A percentile compares a stretch with the other conserved stretches of the same genome.
phyloP scores from a whole-genome alignment of 1,284 basidiomycete genomes.

The Pseudozyma sp. region DNA sequence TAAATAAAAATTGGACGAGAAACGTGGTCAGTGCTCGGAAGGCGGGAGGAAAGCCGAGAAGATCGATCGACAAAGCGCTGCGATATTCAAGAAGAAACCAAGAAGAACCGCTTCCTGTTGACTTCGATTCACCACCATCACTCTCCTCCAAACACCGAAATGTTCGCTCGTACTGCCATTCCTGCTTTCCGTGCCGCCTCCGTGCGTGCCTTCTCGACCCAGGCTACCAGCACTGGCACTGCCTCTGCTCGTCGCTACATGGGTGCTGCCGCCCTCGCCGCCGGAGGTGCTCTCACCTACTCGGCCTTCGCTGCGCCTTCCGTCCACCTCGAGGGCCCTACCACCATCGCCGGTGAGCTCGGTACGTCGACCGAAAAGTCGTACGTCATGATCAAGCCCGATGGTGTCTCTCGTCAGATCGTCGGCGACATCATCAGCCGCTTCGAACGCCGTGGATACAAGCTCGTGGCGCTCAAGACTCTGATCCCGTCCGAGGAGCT shows the following conservation, averaged over 20 bases:
- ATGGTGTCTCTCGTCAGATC: constrained; percentile 62
- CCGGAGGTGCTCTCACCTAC: constrained; percentile 49
- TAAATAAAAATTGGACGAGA: neutral
- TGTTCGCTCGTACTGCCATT: constrained; percentile 50
- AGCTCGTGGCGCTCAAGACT: constrained; percentile 36
- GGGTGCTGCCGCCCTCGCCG: constrained; percentile 48
- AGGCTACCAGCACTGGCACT: constrained; percentile 32
- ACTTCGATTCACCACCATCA: constrained; percentile 12
- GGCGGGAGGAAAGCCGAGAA: neutral
- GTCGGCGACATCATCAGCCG: constrained; percentile 63
- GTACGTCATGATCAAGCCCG: constrained; percentile 71
- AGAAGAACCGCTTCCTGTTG: neutral
- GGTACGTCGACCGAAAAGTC: constrained; percentile 70
- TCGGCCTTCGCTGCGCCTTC: constrained; percentile 35
- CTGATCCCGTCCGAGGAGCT: constrained; percentile 45
- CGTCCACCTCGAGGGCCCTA: constrained; percentile 68
- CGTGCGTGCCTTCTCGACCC: constrained; percentile 51
- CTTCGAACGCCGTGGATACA: constrained; percentile 60
- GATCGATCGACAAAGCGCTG: constrained; percentile 5
- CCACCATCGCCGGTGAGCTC: constrained; percentile 71
- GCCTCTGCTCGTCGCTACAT: constrained; percentile 44
- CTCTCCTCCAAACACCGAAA: constrained; percentile 9
- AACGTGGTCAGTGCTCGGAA: constrained; percentile 30
- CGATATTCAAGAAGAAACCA: constrained; percentile 6
- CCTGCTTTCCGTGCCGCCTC: constrained; percentile 46